Evolutionary conservation across 441 rosid genomes (phyloP).

Genomic region (Melastoma candidum): DNA sequence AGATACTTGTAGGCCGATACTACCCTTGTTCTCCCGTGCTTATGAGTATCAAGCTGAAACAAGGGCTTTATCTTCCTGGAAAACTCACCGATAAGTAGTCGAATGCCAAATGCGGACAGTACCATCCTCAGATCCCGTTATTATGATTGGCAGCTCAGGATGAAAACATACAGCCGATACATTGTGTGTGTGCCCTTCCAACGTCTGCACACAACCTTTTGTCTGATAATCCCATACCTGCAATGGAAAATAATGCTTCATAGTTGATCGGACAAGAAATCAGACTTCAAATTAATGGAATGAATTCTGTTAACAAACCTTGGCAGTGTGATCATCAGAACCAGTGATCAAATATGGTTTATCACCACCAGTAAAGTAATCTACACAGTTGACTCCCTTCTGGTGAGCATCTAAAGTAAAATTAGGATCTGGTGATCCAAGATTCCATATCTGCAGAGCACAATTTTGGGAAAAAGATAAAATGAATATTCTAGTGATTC

Average conservation of each 20-base stretch:
- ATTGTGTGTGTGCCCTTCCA: constrained; percentile 83
- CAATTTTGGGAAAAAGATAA: not conserved
- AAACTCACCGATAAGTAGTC: constrained; percentile 54
- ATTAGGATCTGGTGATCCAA: constrained; percentile 45
- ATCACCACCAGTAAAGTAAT: constrained; percentile 40
- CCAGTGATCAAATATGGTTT: constrained; percentile 53
- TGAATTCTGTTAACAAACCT: constrained; percentile 31
- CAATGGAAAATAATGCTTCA: constrained; percentile 6
- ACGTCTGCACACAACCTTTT: constrained; percentile 66
- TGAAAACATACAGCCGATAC: constrained; percentile 72
- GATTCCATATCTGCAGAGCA: constrained; percentile 55
- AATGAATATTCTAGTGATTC: not conserved
- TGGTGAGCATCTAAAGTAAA: constrained; percentile 53
- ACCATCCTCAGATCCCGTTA: constrained; percentile 88
- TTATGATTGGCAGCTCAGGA: constrained; percentile 73
- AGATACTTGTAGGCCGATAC: too few species aligned
- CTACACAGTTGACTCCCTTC: constrained; percentile 63
- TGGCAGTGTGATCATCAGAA: constrained; percentile 68
- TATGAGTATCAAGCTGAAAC: too few species aligned
- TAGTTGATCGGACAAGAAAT: constrained; percentile 13
- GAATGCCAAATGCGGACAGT: constrained; percentile 76
- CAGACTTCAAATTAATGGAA: constrained; percentile 5
- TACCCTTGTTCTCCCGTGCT: too few species aligned
- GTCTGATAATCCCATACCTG: constrained; percentile 92
- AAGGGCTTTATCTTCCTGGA: not conserved